Evolutionary conservation across 805 yeast genomes (phyloP).

Genomic region (Maudiozyma bulderi): DNA sequence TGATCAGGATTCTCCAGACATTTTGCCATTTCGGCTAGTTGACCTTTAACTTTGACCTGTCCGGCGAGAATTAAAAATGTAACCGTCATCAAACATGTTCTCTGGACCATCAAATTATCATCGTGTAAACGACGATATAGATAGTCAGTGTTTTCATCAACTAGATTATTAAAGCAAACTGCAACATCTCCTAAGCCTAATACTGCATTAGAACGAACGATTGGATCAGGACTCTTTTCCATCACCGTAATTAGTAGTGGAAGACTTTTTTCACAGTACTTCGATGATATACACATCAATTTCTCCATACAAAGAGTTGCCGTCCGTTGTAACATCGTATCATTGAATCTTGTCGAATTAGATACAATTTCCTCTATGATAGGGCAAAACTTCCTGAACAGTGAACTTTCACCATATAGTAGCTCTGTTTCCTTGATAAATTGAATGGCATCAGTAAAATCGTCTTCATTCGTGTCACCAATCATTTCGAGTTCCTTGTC

Average conservation of each 20-base stretch:
- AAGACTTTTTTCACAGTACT: constrained; percentile 74
- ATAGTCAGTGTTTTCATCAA: constrained; percentile 86
- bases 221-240: constrained; percentile 77
- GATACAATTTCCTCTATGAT: constrained; percentile 67
- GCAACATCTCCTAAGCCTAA: constrained; percentile 95
- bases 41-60: constrained; percentile 96
- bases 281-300: constrained; percentile 88
- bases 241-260: constrained; percentile 67
- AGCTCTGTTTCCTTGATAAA: constrained; percentile 77
- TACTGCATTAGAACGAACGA: constrained; percentile 81
- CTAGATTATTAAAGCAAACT: constrained; percentile 89
- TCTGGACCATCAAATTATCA: constrained; percentile 76
- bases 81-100: constrained; percentile 94
- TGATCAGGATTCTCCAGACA: constrained; percentile 83
- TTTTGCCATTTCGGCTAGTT: constrained; percentile 94
- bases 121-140: constrained; percentile 80
- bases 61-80: constrained; percentile 95
- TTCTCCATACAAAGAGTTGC: constrained; percentile 80
- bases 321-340: constrained; percentile 59
- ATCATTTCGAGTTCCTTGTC: constrained; percentile 80
- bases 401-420: constrained; percentile 63
- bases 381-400: constrained; percentile 71
- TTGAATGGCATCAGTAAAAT: constrained; percentile 78
- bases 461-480: constrained; percentile 93
- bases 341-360: constrained; percentile 50